phyloP scores from a whole-genome alignment of 306 rosid genomes.

The Dryas alaskensis region DNA sequence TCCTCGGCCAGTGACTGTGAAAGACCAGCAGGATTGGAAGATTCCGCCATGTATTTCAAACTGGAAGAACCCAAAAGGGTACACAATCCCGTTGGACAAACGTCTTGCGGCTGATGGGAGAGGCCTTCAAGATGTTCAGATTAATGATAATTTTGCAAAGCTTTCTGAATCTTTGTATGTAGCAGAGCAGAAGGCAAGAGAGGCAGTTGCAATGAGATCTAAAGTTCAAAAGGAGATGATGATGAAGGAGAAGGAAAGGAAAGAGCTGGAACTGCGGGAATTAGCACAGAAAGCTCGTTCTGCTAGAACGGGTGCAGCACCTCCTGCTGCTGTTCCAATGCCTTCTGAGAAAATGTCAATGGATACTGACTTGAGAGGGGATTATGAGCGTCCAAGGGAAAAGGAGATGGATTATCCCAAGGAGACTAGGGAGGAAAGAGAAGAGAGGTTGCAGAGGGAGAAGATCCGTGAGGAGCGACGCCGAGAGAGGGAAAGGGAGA shows the following conservation, averaged over 20 bases:
- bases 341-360: constrained; percentile 44
- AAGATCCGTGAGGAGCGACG: constrained; percentile 86
- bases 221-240: constrained; percentile 89
- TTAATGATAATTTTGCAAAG: constrained; percentile 82
- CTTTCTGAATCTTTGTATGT: constrained; percentile 81
- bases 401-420: constrained; percentile 53
- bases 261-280: constrained; percentile 73
- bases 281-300: constrained; percentile 84
- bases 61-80: constrained; percentile 97
- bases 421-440: constrained; percentile 74
- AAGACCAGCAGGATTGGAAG: constrained; percentile 95
- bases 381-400: constrained; percentile 52
- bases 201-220: constrained; percentile 83
- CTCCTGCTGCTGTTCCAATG: constrained; percentile 39
- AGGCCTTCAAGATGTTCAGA: constrained; percentile 88
- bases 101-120: constrained; percentile 88
- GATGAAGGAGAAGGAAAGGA: constrained; percentile 81
- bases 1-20: constrained; percentile 84
- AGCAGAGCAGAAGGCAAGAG: constrained; percentile 92
- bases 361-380: constrained; percentile 54
- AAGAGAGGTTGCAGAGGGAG: constrained; percentile 60
- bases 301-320: constrained; percentile 70
- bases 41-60: constrained; percentile 88
- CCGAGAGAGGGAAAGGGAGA: constrained; percentile 88
- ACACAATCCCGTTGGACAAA: constrained; percentile 85